Evolutionary conservation across 192 early-diverging fungal genomes (phyloP).

Genomic region (Podila verticillata): DNA sequence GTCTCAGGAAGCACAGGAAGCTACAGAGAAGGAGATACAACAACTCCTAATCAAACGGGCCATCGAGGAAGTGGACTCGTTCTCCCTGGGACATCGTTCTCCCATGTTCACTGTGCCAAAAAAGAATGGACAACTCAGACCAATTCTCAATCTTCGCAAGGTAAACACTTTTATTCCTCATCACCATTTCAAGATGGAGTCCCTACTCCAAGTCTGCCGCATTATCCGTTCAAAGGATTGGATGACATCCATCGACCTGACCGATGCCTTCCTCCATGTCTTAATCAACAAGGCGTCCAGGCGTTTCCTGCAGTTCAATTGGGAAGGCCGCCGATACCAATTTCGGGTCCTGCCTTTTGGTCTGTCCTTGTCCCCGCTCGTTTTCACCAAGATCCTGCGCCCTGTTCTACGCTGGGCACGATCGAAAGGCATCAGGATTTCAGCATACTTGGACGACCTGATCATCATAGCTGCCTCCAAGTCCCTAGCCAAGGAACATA

Average conservation of each 20-base stretch:
- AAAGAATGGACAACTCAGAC: constrained; percentile 9
- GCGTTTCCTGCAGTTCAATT: constrained; percentile 27
- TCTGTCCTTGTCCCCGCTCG: constrained; percentile 17
- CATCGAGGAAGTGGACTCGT: not conserved
- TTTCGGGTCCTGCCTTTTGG: constrained; percentile 37
- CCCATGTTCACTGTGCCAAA: constrained; percentile 8
- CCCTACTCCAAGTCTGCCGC: constrained; percentile 2
- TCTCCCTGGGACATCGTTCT: not conserved
- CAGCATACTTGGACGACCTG: constrained; percentile 49
- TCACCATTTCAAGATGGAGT: constrained; percentile 22
- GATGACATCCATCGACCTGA: constrained; percentile 24
- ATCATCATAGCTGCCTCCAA: constrained; percentile 10
- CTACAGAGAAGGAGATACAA: constrained; percentile 5
- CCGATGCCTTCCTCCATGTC: constrained; percentile 46
- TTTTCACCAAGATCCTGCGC: constrained; percentile 12
- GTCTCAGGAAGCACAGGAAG: constrained; percentile 10
- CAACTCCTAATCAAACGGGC: constrained; percentile 1
- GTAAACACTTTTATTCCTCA: constrained; percentile 4
- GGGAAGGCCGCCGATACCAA: constrained; percentile 21
- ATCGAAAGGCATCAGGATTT: constrained; percentile 24
- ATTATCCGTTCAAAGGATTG: constrained; percentile 13
- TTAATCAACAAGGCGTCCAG: constrained; percentile 7
- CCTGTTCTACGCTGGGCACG: too few relatives aligned
- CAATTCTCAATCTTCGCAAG: constrained; percentile 9
- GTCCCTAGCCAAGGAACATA: not conserved